phyloP scores from a whole-genome alignment of 225 moss, liverwort and hornwort genomes.

The Lunularia cruciata region DNA sequence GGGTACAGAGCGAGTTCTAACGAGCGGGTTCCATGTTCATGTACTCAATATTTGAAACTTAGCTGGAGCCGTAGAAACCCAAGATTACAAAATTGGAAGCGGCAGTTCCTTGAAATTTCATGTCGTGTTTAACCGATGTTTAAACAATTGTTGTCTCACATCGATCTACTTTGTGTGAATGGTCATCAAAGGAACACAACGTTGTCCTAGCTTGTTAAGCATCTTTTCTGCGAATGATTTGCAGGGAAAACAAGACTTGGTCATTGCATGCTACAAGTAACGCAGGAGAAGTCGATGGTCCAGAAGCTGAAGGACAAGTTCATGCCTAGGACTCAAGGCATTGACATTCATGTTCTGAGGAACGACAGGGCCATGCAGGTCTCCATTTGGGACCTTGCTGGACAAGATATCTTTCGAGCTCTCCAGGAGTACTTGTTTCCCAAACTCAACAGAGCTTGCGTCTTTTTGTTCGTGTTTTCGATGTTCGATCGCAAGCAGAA shows the following conservation, averaged over 20 bases:
- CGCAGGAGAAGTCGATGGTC: constrained; percentile 25
- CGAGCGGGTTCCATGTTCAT: too few relatives aligned
- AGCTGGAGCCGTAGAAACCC: too few relatives aligned
- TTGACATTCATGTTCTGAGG: constrained; percentile 29
- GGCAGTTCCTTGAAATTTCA: too few relatives aligned
- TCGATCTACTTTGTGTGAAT: too few relatives aligned
- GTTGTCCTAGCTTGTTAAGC: too few relatives aligned
- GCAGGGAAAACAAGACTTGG: constrained; percentile 24
- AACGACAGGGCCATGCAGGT: constrained; percentile 28
- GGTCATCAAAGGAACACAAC: too few relatives aligned
- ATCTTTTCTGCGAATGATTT: neutral
- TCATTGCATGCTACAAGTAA: constrained; percentile 22
- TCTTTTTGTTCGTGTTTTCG: constrained; percentile 29
- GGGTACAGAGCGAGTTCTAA: too few relatives aligned
- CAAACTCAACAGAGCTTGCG: constrained; percentile 27
- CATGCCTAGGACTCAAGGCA: constrained; percentile 23
- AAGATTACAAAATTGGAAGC: too few relatives aligned
- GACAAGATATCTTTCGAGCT: constrained; percentile 32
- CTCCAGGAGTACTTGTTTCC: constrained; percentile 33
- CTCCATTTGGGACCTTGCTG: constrained; percentile 32
- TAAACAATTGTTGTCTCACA: too few relatives aligned
- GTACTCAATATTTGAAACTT: too few relatives aligned
- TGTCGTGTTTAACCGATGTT: too few relatives aligned
- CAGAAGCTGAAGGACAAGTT: constrained; percentile 25
- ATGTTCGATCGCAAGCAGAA: constrained; percentile 13